Percentiles rank a stretch among this genome's conserved stretches.
These are phyloP conservation scores for Dactylellina sp. DNA, from an alignment of 2,329 filamentous ascomycete species.

Conservation along the genomic window DNA sequence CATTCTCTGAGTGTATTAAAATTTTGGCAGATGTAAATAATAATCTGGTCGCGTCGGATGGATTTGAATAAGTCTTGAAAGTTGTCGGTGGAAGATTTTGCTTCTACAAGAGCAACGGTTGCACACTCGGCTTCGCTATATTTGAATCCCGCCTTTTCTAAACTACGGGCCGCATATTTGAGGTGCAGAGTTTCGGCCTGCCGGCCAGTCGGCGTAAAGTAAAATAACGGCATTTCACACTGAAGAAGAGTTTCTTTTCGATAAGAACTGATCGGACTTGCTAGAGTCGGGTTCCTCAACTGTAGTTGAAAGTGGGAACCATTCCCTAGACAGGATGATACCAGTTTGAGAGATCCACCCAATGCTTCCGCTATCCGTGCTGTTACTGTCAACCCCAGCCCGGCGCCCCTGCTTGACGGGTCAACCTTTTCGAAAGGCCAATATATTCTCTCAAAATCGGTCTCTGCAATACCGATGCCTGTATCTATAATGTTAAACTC, in stretches of 20 bases:
- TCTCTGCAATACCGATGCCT: slow-evolving; percentile 63
- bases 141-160: slow-evolving; percentile 46
- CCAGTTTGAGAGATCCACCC: slow-evolving; percentile 63
- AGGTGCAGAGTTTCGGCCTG: slow-evolving; percentile 44
- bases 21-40: slow-evolving; percentile 51
- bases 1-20: slow-evolving; percentile 25
- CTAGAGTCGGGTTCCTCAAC: slow-evolving; percentile 61
- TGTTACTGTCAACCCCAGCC: slow-evolving; percentile 66
- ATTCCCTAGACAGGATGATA: slow-evolving; percentile 62
- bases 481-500: slow-evolving; percentile 66
- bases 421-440: slow-evolving; percentile 65
- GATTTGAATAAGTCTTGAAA: slow-evolving; percentile 35
- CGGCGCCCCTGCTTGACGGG: slow-evolving; percentile 63
- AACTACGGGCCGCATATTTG: slow-evolving; percentile 33
- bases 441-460: slow-evolving; percentile 64
- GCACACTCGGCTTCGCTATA: slow-evolving; percentile 16
- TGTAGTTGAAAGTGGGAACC: slow-evolving; percentile 65
- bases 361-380: slow-evolving; percentile 64
- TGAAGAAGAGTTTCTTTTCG: slow-evolving; percentile 16
- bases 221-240: slow-evolving; percentile 50
- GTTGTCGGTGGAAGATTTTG: slow-evolving; percentile 17
- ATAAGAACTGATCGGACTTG: slow-evolving; percentile 38
- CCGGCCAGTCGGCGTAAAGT: slow-evolving; percentile 42
- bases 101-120: slow-evolving; percentile 33
- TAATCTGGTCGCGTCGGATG: slow-evolving; percentile 39